Percentiles rank a stretch among this genome's conserved stretches.
phyloP scores from a whole-genome alignment of 495 filamentous ascomycete genomes.

The Wilcoxina mikolae region DNA sequence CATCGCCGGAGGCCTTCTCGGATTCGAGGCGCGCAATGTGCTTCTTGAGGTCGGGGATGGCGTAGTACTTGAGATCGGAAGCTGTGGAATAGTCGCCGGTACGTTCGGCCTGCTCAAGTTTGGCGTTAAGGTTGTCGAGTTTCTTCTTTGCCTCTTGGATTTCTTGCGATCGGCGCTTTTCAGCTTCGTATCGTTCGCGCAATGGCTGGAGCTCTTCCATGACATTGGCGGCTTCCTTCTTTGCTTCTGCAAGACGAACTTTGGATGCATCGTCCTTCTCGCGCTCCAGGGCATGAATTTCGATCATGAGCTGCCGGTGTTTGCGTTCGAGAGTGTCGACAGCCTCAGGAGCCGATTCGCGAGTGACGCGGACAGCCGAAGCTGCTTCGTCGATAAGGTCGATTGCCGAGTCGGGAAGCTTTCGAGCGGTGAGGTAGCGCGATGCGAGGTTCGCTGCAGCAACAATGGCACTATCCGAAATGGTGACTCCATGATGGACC shows the following conservation, averaged over 20 bases:
- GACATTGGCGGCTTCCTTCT: conserved; percentile 80
- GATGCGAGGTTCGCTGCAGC: conserved; percentile 76
- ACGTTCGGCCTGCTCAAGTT: conserved; percentile 82
- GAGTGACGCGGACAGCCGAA: conserved; percentile 79
- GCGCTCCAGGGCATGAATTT: conserved; percentile 83
- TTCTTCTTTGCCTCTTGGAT: conserved; percentile 96
- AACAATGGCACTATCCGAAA: conserved; percentile 84
- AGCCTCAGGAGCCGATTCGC: conserved; percentile 88
- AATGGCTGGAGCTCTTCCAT: conserved; percentile 81
- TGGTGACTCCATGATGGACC: conserved; percentile 93
- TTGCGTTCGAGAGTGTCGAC: conserved; percentile 84
- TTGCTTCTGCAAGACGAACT: conserved; percentile 61
- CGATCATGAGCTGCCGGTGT: conserved; percentile 79
- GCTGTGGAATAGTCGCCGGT: conserved; percentile 64
- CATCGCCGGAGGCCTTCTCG: conserved; percentile 64
- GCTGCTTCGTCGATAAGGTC: conserved; percentile 94
- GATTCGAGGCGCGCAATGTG: conserved; percentile 65
- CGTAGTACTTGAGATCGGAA: conserved; percentile 90
- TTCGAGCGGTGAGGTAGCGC: conserved; percentile 75
- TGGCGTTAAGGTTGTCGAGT: conserved; percentile 70
- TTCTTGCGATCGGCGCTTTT: conserved; percentile 71
- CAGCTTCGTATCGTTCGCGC: conserved; percentile 86
- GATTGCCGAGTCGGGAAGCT: conserved; percentile 90
- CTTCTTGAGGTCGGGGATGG: conserved; percentile 77
- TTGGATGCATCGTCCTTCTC: conserved; percentile 91